phyloP scores from a whole-genome alignment of 2,329 filamentous ascomycete genomes.

The Aureobasidium melanogenum region DNA sequence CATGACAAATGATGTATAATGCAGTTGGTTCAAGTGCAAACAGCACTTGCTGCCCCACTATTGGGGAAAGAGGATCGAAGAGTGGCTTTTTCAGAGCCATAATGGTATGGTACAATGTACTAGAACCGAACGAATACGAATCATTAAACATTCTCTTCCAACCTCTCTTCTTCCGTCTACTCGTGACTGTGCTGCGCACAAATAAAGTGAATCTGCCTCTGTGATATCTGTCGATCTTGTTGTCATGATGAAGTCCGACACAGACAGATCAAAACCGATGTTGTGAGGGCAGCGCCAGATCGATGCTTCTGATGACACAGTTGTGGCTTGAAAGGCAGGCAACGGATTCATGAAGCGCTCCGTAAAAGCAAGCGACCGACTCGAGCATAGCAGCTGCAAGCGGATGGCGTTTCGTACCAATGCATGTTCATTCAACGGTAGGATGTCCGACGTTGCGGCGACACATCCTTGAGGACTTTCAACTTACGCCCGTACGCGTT shows the following conservation, averaged over 20 bases:
- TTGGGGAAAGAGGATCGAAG: neutral
- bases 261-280: neutral
- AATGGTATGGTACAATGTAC: neutral
- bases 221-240: neutral
- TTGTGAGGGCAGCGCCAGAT: neutral
- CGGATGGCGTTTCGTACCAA: neutral
- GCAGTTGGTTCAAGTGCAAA: neutral
- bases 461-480: neutral
- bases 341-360: neutral
- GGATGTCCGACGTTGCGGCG: neutral
- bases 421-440: neutral
- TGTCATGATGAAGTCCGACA: neutral
- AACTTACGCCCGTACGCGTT: neutral
- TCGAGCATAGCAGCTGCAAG: neutral
- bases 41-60: neutral
- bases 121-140: neutral
- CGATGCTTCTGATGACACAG: neutral
- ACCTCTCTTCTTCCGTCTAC: neutral
- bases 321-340: neutral
- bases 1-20: neutral
- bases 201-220: too few species aligned
- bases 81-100: neutral
- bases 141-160: neutral
- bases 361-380: neutral
- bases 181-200: neutral